These are phyloP conservation scores for Phyllostachys edulis DNA, from an alignment of 176 grass and related monocot genomes.

Conservation along the genomic window DNA sequence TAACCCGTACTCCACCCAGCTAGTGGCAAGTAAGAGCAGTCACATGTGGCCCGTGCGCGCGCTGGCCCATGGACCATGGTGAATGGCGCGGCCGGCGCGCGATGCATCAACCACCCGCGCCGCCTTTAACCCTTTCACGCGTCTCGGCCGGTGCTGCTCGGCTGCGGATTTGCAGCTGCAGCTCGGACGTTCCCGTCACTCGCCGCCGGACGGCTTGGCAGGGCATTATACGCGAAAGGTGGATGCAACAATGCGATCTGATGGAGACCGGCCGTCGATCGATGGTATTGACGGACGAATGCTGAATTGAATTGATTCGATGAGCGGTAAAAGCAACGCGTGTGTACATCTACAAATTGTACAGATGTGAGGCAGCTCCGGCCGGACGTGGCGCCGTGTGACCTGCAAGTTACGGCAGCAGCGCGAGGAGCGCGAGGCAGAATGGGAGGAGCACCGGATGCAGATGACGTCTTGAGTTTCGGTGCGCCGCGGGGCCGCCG, in stretches of 20 bases:
- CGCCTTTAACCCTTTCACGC: slow-evolving; percentile 24
- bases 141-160: neutral
- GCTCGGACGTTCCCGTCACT: slow-evolving; percentile 19
- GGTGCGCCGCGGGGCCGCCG: neutral
- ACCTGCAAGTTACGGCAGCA: slow-evolving; percentile 11
- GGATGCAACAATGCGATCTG: neutral
- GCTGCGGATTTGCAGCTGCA: slow-evolving; percentile 1
- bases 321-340: neutral
- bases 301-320: slow-evolving; percentile 37
- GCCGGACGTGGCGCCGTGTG: neutral
- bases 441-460: neutral
- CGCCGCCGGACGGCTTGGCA: neutral
- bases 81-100: neutral
- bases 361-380: neutral
- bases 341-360: slow-evolving; percentile 47
- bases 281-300: neutral
- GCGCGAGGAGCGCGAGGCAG: slow-evolving; percentile 1
- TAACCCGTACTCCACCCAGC: neutral
- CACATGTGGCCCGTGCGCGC: neutral
- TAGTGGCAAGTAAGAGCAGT: neutral
- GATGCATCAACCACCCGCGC: neutral
- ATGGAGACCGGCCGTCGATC: neutral
- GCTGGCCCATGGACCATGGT: neutral
- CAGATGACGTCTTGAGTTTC: neutral
- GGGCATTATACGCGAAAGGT: neutral